These are phyloP conservation scores for Rhizopogon hawkerae DNA, from an alignment of 1,284 basidiomycete species.

Conservation along the genomic window DNA sequence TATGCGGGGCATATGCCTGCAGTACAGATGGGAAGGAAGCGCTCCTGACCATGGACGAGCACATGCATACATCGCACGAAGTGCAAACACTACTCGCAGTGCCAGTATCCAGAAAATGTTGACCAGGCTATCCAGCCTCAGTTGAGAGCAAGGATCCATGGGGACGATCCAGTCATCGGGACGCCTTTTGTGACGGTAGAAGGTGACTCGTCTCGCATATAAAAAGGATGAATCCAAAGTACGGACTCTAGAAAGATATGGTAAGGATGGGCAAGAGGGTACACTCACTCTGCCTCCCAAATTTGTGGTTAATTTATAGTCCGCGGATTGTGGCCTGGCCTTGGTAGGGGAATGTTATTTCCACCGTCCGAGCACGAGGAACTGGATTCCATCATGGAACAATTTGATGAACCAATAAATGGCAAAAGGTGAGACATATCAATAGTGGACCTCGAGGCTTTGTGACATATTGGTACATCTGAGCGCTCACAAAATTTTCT, in stretches of 20 bases:
- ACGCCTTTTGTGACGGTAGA: neutral
- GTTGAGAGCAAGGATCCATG: neutral
- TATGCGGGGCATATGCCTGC: slow-evolving; percentile 24
- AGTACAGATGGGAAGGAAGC: slow-evolving; percentile 32
- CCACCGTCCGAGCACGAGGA: neutral
- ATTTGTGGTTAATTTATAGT: neutral
- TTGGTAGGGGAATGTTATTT: neutral
- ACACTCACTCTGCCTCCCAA: neutral
- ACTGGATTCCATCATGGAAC: neutral
- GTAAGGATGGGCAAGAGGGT: neutral
- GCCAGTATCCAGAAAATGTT: neutral
- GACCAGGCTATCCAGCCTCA: neutral
- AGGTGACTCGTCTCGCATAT: neutral
- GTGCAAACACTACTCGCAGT: neutral
- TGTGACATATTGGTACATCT: neutral
- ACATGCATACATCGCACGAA: slow-evolving; percentile 15
- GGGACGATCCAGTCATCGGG: neutral
- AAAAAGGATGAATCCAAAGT: neutral
- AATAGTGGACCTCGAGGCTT: neutral
- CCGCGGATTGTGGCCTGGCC: neutral
- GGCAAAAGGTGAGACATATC: neutral
- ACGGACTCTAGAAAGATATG: neutral
- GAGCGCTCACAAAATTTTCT: neutral
- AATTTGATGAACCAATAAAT: neutral
- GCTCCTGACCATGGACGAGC: slow-evolving; percentile 29